Conservation (phyloP, 768 basidiomycete genomes). For the Amanita polypyramis region DNA sequence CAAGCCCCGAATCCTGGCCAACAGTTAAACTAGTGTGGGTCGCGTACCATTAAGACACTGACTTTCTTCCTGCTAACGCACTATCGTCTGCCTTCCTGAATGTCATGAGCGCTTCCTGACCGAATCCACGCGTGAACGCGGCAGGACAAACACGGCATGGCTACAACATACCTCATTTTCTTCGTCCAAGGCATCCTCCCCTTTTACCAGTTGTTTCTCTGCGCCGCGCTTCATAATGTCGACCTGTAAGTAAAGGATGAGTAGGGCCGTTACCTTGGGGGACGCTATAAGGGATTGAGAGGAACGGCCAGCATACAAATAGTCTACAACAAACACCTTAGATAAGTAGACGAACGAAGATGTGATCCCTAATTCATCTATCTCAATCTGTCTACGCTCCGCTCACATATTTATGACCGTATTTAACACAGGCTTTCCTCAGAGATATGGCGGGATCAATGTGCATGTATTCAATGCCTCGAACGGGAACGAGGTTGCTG, state of each 20-base stretch:
- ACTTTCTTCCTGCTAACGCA: slow-evolving; percentile 48
- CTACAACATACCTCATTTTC: slow-evolving; percentile 4
- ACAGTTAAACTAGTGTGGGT: slow-evolving; percentile 9
- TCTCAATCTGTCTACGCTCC: no score
- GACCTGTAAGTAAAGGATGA: not conserved
- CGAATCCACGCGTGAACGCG: slow-evolving; percentile 3
- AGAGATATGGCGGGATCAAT: slow-evolving; percentile 5
- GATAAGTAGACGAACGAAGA: no score
- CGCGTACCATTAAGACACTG: slow-evolving; percentile 15
- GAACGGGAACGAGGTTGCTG: slow-evolving; percentile 11
- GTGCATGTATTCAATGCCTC: slow-evolving; percentile 11
- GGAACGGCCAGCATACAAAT: no score
- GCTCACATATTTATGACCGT: no score
- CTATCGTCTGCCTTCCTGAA: slow-evolving; percentile 47
- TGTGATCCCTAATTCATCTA: no score
- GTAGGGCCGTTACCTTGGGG: slow-evolving; percentile 1
- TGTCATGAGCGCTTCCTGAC: not conserved
- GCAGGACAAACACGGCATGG: not conserved
- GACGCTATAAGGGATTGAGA: no score
- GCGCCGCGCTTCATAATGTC: slow-evolving; percentile 61
- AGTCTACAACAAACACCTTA: no score
- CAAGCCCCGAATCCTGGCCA: slow-evolving; percentile 49
- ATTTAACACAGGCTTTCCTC: no score
- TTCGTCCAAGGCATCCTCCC: slow-evolving; percentile 22
- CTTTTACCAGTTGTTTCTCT: slow-evolving; percentile 60